These are phyloP conservation scores for Yamadazyma endophytica DNA, from an alignment of 805 yeast genomes.

Conservation along the genomic window DNA sequence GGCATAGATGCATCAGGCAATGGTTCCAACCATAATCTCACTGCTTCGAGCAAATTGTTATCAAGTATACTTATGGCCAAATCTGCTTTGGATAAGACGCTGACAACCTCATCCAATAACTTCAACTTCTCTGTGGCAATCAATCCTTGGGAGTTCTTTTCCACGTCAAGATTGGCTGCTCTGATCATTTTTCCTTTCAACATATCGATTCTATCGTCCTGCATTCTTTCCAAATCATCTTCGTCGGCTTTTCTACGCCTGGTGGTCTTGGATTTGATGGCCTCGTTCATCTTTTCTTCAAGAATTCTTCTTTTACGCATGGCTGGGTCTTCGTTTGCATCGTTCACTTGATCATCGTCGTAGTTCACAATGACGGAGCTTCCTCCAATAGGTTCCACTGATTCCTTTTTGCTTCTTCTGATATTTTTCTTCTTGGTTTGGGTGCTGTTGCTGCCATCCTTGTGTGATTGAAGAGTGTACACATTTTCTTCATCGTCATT, in stretches of 20 bases:
- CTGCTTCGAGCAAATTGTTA: conserved; percentile 88
- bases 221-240: conserved; percentile 91
- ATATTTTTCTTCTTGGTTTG: conserved; percentile 22
- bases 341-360: conserved; percentile 8
- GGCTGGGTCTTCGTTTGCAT: conserved; percentile 28
- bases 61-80: conserved; percentile 91
- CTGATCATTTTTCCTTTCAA: conserved; percentile 87
- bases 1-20: conserved; percentile 97
- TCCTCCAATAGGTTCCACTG: conserved; percentile 3
- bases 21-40: conserved; percentile 96
- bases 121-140: conserved; percentile 77
- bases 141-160: conserved; percentile 52
- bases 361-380: conserved; percentile 1
- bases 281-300: conserved; percentile 76
- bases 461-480: conserved; percentile 20
- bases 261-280: conserved; percentile 60
- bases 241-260: conserved; percentile 73
- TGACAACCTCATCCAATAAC: conserved; percentile 74
- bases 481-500: conserved; percentile 16
- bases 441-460: conserved; percentile 6
- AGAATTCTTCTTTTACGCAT: conserved; percentile 62
- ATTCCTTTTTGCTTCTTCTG: conserved; percentile 14
- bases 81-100: conserved; percentile 72
- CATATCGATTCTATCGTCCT: conserved; percentile 81
- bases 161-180: conserved; percentile 75